These are phyloP conservation scores for Ceratobasidium sp. DNA, from an alignment of 1,284 basidiomycete genomes.

Conservation along the genomic window DNA sequence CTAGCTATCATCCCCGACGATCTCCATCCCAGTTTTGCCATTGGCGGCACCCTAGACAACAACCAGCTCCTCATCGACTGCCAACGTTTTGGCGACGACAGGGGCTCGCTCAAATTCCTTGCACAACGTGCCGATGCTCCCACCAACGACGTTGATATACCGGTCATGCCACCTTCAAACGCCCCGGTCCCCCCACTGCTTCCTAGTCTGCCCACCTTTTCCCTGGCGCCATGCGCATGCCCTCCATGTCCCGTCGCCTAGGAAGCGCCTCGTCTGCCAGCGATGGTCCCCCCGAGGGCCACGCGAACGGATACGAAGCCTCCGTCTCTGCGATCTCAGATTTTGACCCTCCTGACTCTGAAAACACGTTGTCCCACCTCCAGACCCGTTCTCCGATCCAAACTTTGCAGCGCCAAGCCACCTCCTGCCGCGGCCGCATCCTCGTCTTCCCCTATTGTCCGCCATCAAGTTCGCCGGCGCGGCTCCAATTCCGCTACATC, in stretches of 20 bases:
- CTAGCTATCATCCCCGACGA: conserved; percentile 86
- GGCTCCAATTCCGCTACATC: conserved; percentile 22
- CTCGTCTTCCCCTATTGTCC: conserved; percentile 9
- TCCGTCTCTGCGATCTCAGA: conserved; percentile 73
- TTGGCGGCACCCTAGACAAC: conserved; percentile 76
- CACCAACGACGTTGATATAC: conserved; percentile 9
- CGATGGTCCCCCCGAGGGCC: conserved; percentile 66
- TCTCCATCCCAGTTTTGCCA: conserved; percentile 79
- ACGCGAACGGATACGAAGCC: conserved; percentile 73
- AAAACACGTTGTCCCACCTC: conserved; percentile 58
- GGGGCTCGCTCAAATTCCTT: conserved; percentile 83
- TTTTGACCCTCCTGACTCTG: conserved; percentile 61
- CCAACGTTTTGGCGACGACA: conserved; percentile 75
- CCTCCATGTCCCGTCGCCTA: conserved; percentile 54
- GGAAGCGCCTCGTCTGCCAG: conserved; percentile 77
- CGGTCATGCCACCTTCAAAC: conserved; percentile 28
- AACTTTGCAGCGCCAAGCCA: conserved; percentile 29
- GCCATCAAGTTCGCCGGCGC: conserved; percentile 20
- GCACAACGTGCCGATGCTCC: conserved; percentile 61
- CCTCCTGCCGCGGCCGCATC: conserved; percentile 35
- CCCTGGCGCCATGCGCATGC: conserved; percentile 42
- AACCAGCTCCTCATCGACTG: conserved; percentile 80
- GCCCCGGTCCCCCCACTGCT: conserved; percentile 30
- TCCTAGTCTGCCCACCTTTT: conserved; percentile 26
- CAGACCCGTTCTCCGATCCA: conserved; percentile 31